A percentile compares a stretch with the other conserved stretches of the same genome.
Conservation (phyloP, 345 rosid genomes). For the Geranium brycei region DNA sequence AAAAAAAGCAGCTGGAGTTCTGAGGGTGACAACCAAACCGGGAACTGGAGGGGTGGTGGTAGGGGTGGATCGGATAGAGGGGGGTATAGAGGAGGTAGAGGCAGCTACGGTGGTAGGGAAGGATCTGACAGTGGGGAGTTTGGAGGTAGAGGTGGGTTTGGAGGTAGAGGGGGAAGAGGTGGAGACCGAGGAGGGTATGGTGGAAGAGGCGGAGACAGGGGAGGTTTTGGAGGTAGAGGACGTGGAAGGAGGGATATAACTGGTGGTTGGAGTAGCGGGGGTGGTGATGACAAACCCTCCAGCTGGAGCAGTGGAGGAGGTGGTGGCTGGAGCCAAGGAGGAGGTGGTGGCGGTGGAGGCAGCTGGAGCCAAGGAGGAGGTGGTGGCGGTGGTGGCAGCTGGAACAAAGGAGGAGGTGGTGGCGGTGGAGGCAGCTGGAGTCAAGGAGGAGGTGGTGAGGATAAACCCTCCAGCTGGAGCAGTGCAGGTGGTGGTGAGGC, state of each 20-base stretch:
- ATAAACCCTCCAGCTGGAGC: too few relatives aligned
- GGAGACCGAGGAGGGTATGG: slow-evolving; percentile 18
- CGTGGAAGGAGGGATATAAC: slow-evolving; percentile 20
- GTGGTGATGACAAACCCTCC: slow-evolving; percentile 11
- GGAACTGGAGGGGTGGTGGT: slow-evolving; percentile 20
- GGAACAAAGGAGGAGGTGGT: slow-evolving; percentile 18
- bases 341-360: slow-evolving; percentile 9
- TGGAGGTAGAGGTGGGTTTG: neutral
- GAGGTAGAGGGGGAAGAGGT: too few relatives aligned
- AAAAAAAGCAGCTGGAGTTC: slow-evolving; percentile 13
- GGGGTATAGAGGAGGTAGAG: slow-evolving; percentile 18
- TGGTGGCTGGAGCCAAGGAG: slow-evolving; percentile 21
- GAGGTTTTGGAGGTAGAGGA: slow-evolving; percentile 19
- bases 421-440: too few relatives aligned
- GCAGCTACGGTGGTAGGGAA: slow-evolving; percentile 15
- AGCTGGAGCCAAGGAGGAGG: slow-evolving; percentile 19
- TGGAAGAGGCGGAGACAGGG: slow-evolving; percentile 21
- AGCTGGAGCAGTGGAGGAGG: slow-evolving; percentile 17
- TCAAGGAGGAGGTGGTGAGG: too few relatives aligned
- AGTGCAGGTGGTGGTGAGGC: too few relatives aligned
- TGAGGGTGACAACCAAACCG: slow-evolving; percentile 16
- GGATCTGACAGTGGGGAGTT: neutral
- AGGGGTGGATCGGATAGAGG: slow-evolving; percentile 11
- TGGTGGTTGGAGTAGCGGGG: slow-evolving; percentile 29
- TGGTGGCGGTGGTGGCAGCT: slow-evolving; percentile 22